Evolutionary conservation across 2,329 filamentous ascomycete genomes (phyloP), one percentile per base, ranked within the genome.

Genomic region (Malbranchea zuffiana): DNA sequence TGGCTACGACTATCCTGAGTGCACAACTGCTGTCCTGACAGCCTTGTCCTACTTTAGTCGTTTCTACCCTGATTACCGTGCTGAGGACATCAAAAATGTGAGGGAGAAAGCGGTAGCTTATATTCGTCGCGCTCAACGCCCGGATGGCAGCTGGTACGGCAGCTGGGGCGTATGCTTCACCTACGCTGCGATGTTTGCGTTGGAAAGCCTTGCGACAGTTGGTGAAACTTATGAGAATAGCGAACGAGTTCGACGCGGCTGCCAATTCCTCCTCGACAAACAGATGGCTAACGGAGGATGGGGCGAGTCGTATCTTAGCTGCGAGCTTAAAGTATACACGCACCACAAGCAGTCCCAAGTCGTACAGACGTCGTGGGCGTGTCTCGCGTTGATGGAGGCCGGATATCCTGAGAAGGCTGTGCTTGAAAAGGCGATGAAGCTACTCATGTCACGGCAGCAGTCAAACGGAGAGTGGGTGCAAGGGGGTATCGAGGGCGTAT

Each of bases 121-220:
- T 66, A 93, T 98, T 60, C 82, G 86, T 53, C 70, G 70, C 2
- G 74, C 78, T 3, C 90, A 96, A 60, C 68, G 74, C 2, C 58
- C 70, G 0, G 85, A 96, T 49, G 90, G 90, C n/a, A 82, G 80
- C 42, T 98, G 90, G 90, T 96, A 98, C 55, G 90, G 90, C 30
- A 86, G 78, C 54, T 98, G 90, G 90, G 90, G 84, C 35, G 92
- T 98, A 51, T 98, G 90, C 64, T 98, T 93, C 60, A 95, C 87
- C 0, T 98, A 98, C 55, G 90, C 87, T 1, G 82, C 77, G 45
- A 92, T 96, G 86, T 98, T 98, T 62, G 87, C 87, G 0, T 69
- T 96, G 1, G 88, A 96, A 57, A 85, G 82, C 44, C 68, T 98
- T 48, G 72, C 76, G 4, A 81, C 78, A 31, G 75, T 85, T 3